phyloP scores from a whole-genome alignment of 1,139 yeast genomes.

The Yamadazyma atlantica region DNA sequence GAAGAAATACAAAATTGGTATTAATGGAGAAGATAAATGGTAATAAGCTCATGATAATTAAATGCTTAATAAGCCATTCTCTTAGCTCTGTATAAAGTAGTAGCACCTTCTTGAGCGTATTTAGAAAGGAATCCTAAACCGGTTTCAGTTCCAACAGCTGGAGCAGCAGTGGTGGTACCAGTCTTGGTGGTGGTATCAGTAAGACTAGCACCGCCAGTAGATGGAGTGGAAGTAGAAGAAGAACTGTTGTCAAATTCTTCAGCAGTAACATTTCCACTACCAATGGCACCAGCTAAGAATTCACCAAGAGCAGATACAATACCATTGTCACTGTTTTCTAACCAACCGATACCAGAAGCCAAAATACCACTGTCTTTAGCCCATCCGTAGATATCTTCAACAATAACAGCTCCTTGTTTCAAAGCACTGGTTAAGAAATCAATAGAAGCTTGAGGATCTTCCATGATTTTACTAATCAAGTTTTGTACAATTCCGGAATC shows the following conservation, averaged over 20 bases:
- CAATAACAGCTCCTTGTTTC: conserved; percentile 34
- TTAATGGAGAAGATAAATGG: background rate
- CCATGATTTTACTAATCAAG: conserved; percentile 34
- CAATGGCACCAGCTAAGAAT: conserved; percentile 27
- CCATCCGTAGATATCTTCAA: conserved; percentile 39
- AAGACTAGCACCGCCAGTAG: conserved; percentile 12
- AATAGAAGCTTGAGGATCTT: conserved; percentile 38
- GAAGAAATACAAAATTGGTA: conserved; percentile 2
- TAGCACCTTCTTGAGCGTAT: conserved; percentile 18
- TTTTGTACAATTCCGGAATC: conserved; percentile 36
- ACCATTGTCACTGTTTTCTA: conserved; percentile 30
- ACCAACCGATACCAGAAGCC: conserved; percentile 29
- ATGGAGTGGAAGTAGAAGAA: conserved; percentile 18
- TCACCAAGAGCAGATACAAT: conserved; percentile 14
- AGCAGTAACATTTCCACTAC: conserved; percentile 25
- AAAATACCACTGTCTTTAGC: conserved; percentile 42
- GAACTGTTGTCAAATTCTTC: conserved; percentile 28
- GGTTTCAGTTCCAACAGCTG: conserved; percentile 15
- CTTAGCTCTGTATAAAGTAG: conserved; percentile 20
- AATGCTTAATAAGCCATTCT: conserved; percentile 21
- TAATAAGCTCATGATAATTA: background rate
- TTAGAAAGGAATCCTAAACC: conserved; percentile 17
- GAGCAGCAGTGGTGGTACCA: conserved; percentile 18
- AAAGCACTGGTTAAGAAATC: conserved; percentile 34
- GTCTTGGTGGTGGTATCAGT: conserved; percentile 13